Base-by-base conservation (phyloP, 495 filamentous ascomycete genomes). In the Tuber borchii region DNA sequence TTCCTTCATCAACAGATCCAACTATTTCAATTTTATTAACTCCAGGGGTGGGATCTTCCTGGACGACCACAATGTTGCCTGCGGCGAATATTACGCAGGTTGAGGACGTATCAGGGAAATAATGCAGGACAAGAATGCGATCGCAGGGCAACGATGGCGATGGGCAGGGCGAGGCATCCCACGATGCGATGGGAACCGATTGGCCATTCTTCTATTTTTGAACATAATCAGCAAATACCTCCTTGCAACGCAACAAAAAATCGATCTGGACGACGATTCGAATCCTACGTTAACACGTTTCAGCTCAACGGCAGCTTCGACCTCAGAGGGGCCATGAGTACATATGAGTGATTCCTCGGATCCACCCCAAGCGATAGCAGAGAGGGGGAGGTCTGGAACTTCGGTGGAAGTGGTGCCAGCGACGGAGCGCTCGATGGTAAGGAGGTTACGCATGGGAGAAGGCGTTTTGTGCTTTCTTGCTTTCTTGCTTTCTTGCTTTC, bases 1-100 rank as follows among this genome's bases (percentile, higher is more conserved):
- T 96, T 51, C 94, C 95, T 69, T 91, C 92, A 84, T 96, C 93
- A 39, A 98, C 90, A 44, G 93, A 96, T 77, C 96, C 95, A 79
- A 97, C 87, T 76, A 97, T 98, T 83, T 97, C 95, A 77, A 97
- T 93, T 79, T 92, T 91, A 48, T 91, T 90, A 83, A 91, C 88
- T 71, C 86, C 88, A 34, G 85, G 85, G n/a, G 89, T 83, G 61
- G 92, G 90, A 71, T 93, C 89, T 82, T 97, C 93, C 72, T 90
- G 87, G 56, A 98, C 91, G 77, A 93, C 86, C 71, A 97, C 85
- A 79, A 99, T 94, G 84, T 99, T 93, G 70, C 95, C 95, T 51
- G 92, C 92, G 76, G 92, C 92, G n/a, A 98, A 84, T 74, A 97
- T 89, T 65, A 99, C 85, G 83, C 91, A 94, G 80, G 90, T 89